phyloP scores from a whole-genome alignment of 2,329 filamentous ascomycete genomes.

The Chaetomium strumarium region DNA sequence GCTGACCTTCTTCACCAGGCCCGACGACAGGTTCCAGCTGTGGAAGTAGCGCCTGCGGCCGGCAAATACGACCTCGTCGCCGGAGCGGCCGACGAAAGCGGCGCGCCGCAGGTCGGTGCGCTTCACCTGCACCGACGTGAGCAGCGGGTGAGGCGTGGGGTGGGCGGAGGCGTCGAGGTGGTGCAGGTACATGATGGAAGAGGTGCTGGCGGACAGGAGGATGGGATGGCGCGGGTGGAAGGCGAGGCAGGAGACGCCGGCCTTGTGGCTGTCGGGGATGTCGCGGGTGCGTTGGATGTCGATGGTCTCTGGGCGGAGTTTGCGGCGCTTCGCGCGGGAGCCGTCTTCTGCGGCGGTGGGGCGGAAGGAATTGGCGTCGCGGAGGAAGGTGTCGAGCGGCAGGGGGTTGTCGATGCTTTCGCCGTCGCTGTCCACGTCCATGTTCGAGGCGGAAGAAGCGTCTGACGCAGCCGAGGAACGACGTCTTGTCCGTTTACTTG shows the following conservation, averaged over 20 bases:
- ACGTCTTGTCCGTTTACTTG: slow-evolving; percentile 39
- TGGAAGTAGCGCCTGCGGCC: slow-evolving; percentile 90
- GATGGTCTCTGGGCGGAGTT: slow-evolving; percentile 78
- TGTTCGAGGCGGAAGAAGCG: slow-evolving; percentile 27
- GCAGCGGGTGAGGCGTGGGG: slow-evolving; percentile 75
- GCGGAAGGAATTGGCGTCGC: slow-evolving; percentile 64
- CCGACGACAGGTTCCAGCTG: slow-evolving; percentile 81
- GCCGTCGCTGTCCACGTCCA: slow-evolving; percentile 40
- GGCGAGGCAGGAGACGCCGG: slow-evolving; percentile 72
- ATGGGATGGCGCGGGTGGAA: slow-evolving; percentile 90
- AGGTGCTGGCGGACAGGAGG: slow-evolving; percentile 80
- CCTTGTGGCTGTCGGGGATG: slow-evolving; percentile 71
- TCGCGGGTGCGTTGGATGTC: slow-evolving; percentile 88
- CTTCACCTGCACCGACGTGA: slow-evolving; percentile 84
- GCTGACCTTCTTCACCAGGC: slow-evolving; percentile 75
- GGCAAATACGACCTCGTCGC: slow-evolving; percentile 79
- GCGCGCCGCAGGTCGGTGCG: slow-evolving; percentile 79
- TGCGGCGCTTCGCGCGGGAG: slow-evolving; percentile 50
- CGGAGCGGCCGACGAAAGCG: slow-evolving; percentile 66
- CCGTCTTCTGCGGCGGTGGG: slow-evolving; percentile 38
- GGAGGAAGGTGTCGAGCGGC: slow-evolving; percentile 74
- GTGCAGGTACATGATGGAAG: slow-evolving; percentile 81
- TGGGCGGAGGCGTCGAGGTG: slow-evolving; percentile 73
- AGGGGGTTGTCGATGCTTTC: slow-evolving; percentile 60
- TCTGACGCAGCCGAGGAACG: slow-evolving; percentile 43